A percentile compares a stretch with the other conserved stretches of the same genome.
Evolutionary conservation across 2,329 filamentous ascomycete species (phyloP).

Genomic region (Samsoniella hepiali): DNA sequence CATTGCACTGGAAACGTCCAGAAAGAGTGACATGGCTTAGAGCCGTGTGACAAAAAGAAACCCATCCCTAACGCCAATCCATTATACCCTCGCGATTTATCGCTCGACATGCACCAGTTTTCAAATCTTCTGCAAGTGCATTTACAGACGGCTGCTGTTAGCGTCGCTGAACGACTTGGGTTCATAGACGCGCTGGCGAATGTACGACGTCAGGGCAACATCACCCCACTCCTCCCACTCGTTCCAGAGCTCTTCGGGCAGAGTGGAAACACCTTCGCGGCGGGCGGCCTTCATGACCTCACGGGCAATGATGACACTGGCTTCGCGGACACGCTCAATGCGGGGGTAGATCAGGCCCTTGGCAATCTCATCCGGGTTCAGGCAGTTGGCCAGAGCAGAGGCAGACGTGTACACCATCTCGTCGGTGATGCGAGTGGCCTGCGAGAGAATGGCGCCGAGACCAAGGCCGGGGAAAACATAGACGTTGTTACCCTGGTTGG

Average conservation of each 20-base stretch:
- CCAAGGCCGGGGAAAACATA: conserved; percentile 98
- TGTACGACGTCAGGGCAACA: conserved; percentile 57
- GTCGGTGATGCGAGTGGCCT: conserved; percentile 82
- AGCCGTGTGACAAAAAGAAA: neutral
- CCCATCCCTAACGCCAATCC: conserved; percentile 5
- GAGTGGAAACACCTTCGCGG: conserved; percentile 68
- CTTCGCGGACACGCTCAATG: conserved; percentile 87
- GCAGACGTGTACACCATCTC: conserved; percentile 97
- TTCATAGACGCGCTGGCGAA: conserved; percentile 60
- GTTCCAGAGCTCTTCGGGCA: conserved; percentile 66
- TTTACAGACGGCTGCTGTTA: conserved; percentile 32
- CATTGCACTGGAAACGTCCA: neutral
- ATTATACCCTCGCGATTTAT: conserved; percentile 14
- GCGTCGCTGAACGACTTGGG: conserved; percentile 45
- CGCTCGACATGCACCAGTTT: conserved; percentile 3
- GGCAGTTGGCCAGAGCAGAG: conserved; percentile 70
- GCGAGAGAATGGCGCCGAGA: conserved; percentile 86
- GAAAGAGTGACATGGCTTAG: conserved; percentile 1
- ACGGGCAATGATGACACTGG: conserved; percentile 79
- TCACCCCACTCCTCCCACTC: conserved; percentile 72
- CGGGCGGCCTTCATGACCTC: conserved; percentile 93
- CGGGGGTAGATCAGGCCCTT: conserved; percentile 86
- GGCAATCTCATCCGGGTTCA: conserved; percentile 77
- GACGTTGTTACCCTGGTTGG: conserved; percentile 80
- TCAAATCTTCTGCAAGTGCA: neutral